Percentiles rank a stretch among this genome's conserved stretches.
These are phyloP conservation scores for Cladosporium sp. DNA, from an alignment of 2,329 filamentous ascomycete genomes.

Conservation along the genomic window DNA sequence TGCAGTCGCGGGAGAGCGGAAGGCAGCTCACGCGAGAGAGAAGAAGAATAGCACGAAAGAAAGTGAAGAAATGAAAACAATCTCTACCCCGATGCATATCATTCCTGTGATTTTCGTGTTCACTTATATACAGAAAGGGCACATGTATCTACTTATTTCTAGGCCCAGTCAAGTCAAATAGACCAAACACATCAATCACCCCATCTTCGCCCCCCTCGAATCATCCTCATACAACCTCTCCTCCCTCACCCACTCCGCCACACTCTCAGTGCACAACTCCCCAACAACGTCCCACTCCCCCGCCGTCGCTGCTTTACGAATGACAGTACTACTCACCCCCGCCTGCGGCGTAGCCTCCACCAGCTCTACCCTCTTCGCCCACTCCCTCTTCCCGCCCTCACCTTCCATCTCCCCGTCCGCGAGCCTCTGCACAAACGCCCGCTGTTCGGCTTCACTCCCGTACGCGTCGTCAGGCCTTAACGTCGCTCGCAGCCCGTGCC, in stretches of 20 bases:
- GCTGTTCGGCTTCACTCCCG: constrained; percentile 58
- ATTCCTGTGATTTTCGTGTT: background rate
- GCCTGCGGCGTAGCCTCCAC: constrained; percentile 53
- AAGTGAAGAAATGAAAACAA: background rate
- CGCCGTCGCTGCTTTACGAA: constrained; percentile 57
- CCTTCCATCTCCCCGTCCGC: constrained; percentile 47
- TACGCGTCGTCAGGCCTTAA: constrained; percentile 62
- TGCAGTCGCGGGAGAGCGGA: background rate
- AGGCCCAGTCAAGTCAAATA: background rate
- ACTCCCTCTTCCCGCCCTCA: constrained; percentile 58
- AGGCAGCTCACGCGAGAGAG: background rate
- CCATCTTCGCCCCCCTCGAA: constrained; percentile 34
- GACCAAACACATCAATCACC: background rate
- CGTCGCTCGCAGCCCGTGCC: constrained; percentile 63
- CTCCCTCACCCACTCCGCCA: constrained; percentile 59
- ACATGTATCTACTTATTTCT: background rate
- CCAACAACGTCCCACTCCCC: constrained; percentile 51
- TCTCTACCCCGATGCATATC: background rate
- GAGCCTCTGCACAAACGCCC: constrained; percentile 55
- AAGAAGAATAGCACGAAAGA: background rate
- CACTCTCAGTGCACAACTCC: constrained; percentile 56
- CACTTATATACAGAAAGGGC: background rate
- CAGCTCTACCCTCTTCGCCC: constrained; percentile 62
- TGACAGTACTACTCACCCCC: constrained; percentile 60
- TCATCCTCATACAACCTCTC: constrained; percentile 55